phyloP scores from a whole-genome alignment of 495 filamentous ascomycete genomes.

The Peziza echinospora region DNA sequence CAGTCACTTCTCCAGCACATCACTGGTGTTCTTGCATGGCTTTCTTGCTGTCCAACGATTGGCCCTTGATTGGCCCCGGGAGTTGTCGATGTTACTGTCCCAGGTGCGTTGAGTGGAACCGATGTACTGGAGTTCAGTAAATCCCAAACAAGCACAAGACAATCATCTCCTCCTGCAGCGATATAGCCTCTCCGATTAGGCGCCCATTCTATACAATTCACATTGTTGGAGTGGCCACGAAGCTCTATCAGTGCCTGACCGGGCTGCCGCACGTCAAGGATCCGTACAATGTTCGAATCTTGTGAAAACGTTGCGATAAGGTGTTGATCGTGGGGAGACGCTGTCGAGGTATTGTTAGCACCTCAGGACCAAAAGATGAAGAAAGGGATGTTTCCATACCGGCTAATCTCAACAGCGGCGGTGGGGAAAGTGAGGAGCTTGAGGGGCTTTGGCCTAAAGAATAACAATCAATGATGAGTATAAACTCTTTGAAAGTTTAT shows the following conservation, averaged over 20 bases:
- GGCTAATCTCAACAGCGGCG: constrained; percentile 66
- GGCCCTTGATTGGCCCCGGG: constrained; percentile 27
- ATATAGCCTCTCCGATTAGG: constrained; percentile 67
- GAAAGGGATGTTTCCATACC: no score
- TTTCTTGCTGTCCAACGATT: constrained; percentile 28
- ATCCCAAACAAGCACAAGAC: constrained; percentile 81
- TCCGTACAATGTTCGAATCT: constrained; percentile 79
- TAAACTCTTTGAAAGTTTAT: constrained; percentile 22
- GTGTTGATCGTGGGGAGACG: constrained; percentile 88
- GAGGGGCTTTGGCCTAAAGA: not conserved
- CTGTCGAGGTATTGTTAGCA: constrained; percentile 18
- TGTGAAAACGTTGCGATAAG: constrained; percentile 89
- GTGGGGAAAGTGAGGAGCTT: constrained; percentile 32
- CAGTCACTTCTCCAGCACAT: constrained; percentile 89
- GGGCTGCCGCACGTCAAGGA: constrained; percentile 90
- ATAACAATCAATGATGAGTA: not conserved
- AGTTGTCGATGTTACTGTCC: constrained; percentile 30
- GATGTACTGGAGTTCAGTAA: constrained; percentile 34
- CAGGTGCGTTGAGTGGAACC: not conserved
- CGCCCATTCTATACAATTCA: constrained; percentile 93
- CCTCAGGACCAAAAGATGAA: not conserved
- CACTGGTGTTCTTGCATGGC: constrained; percentile 36
- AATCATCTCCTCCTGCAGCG: constrained; percentile 83
- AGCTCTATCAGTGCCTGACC: constrained; percentile 88
- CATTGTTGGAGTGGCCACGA: constrained; percentile 63